phyloP scores from a whole-genome alignment of 2,329 filamentous ascomycete genomes.

The Xylariomycetidae sp. region DNA sequence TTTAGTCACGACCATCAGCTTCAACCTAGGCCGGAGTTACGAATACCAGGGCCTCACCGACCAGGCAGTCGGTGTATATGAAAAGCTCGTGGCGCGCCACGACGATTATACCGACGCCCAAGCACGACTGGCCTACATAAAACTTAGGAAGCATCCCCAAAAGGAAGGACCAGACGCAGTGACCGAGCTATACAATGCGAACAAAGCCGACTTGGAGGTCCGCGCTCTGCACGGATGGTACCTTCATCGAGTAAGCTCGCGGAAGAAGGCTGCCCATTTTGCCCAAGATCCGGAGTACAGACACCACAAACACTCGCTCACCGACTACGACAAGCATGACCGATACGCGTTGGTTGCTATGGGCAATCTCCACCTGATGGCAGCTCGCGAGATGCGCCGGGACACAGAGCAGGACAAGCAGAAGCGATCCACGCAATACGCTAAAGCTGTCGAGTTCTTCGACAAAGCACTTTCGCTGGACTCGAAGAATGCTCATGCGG shows the following conservation, averaged over 20 bases:
- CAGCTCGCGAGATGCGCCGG: constrained; percentile 89
- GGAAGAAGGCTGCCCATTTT: constrained; percentile 74
- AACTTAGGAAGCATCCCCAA: constrained; percentile 70
- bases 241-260: constrained; percentile 62
- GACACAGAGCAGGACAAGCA: constrained; percentile 86
- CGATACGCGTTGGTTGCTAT: constrained; percentile 94
- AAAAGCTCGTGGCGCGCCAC: constrained; percentile 77
- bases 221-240: constrained; percentile 95
- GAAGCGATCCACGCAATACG: constrained; percentile 80
- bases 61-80: constrained; percentile 82
- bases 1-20: constrained; percentile 91
- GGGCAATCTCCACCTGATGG: constrained; percentile 85
- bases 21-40: constrained; percentile 90
- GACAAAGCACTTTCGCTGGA: constrained; percentile 96
- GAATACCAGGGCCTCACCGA: constrained; percentile 77
- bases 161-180: constrained; percentile 85
- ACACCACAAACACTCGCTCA: constrained; percentile 93
- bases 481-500: constrained; percentile 89
- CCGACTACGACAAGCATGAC: constrained; percentile 94
- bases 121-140: constrained; percentile 84
- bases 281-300: constrained; percentile 86
- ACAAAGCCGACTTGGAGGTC: constrained; percentile 82
- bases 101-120: constrained; percentile 88
- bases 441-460: constrained; percentile 94
- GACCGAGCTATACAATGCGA: constrained; percentile 76